phyloP scores from a whole-genome alignment of 306 rosid genomes.

The Castanopsis chinensis region DNA sequence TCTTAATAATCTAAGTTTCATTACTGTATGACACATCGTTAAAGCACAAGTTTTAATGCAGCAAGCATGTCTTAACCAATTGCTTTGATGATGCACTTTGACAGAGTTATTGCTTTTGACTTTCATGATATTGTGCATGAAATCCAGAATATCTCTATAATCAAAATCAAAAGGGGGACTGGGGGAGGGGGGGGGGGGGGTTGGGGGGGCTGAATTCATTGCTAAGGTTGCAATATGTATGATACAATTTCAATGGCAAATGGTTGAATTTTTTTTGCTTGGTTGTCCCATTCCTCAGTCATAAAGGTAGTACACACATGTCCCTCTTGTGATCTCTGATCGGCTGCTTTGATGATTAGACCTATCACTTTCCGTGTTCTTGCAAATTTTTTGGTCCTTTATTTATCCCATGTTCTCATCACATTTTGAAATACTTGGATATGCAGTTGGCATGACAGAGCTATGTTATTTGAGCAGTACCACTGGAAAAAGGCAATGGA shows the following conservation, averaged over 20 bases:
- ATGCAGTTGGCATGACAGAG: constrained; percentile 91
- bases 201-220: no score
- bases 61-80: neutral
- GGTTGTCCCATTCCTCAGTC: neutral
- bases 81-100: neutral
- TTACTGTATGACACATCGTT: neutral
- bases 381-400: neutral
- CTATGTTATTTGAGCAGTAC: constrained; percentile 72
- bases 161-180: no score
- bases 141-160: neutral
- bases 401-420: neutral
- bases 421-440: constrained; percentile 12
- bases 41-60: neutral
- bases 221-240: neutral
- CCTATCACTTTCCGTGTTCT: neutral
- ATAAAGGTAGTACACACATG: neutral
- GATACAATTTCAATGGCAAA: neutral
- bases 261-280: neutral
- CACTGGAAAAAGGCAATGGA: constrained; percentile 81
- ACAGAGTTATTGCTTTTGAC: neutral
- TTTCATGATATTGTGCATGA: neutral
- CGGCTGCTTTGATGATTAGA: constrained; percentile 2
- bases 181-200: neutral
- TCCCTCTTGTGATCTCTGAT: neutral
- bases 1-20: neutral